A percentile compares a stretch with the other conserved stretches of the same genome.
Evolutionary conservation across 2,329 filamentous ascomycete genomes (phyloP).

Genomic region (Lasiodiplodia gonubiensis): DNA sequence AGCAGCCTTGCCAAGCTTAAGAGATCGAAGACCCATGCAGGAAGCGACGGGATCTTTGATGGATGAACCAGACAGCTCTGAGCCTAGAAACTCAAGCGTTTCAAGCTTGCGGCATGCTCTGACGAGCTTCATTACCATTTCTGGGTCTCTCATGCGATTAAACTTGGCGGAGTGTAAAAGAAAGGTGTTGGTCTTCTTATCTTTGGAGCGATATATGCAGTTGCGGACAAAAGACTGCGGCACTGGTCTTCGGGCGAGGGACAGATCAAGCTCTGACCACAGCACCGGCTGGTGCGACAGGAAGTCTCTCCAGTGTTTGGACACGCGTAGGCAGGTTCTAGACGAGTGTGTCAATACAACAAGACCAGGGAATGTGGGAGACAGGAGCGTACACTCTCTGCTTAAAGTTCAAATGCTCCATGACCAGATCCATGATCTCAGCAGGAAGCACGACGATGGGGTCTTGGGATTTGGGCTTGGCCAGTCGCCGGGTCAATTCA

Average conservation of each 20-base stretch:
- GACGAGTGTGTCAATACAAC: conserved; percentile 1
- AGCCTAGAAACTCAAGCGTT: conserved; percentile 40
- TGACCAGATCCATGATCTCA: conserved; percentile 59
- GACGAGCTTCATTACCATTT: conserved; percentile 49
- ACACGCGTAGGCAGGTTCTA: conserved; percentile 59
- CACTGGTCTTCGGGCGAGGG: conserved; percentile 51
- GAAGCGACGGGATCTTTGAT: conserved; percentile 40
- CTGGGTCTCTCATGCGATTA: conserved; percentile 47
- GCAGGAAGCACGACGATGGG: conserved; percentile 60
- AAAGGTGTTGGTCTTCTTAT: conserved; percentile 43
- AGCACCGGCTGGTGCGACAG: conserved; percentile 54
- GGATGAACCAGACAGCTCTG: conserved; percentile 37
- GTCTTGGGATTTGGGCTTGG: conserved; percentile 53
- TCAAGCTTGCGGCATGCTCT: conserved; percentile 44
- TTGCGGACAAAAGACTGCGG: conserved; percentile 49
- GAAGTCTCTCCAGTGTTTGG: conserved; percentile 60
- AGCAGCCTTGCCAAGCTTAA: conserved; percentile 36
- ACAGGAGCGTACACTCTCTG: conserved; percentile 51
- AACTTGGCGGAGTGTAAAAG: conserved; percentile 36
- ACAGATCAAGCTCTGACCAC: conserved; percentile 62
- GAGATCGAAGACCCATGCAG: conserved; percentile 36
- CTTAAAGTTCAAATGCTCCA: conserved; percentile 59
- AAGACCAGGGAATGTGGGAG: neutral
- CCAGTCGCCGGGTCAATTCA: conserved; percentile 51
- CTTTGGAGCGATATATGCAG: conserved; percentile 49